Evolutionary conservation across 495 filamentous ascomycete species (phyloP), one percentile per base, ranked within the genome.

Genomic region (Penicillium dipodomyicola): DNA sequence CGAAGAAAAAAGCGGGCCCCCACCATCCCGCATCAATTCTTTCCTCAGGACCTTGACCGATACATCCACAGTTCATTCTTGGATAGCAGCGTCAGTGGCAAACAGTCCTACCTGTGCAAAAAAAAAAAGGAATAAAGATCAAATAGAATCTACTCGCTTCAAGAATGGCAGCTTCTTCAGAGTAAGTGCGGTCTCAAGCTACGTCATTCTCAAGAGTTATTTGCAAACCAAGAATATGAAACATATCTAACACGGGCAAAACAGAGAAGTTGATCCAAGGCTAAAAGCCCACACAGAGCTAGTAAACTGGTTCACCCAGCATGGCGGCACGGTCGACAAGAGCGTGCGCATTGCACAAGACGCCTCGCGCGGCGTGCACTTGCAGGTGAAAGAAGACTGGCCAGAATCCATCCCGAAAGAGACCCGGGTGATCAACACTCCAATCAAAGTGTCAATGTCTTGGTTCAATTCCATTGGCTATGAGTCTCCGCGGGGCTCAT

Each of bases 401-500:
- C 50, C 59, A 7, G 37, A 62, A 3, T 20, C 66, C 5, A 53
- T 71, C 23, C 58, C 59, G 25, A 67, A 53, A 42, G 69, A 74
- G 35, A 77, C 74, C 17, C 64, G 65, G 19, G 69, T 78, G 20
- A 73, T 77, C 53, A 72, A 69, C 53, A 77, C 75, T 4, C 80
- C 81, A 0, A 60, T 81, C 20, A 53, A 61, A 2, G 62, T 78
- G 2, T 76, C 81, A 7, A 69, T 84, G 54, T 83, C 81, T 15
- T 79, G 80, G 59, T 78, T 79, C 54, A 81, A 82, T 48, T 77
- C 77, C 8, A 70, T 81, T 29, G 69, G 72, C 14, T 59, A 72
- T 14, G 54, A 54, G 11, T 63, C 43, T 0, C 29, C 41, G 0
- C 51, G 60, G 8, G 54, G 56, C 2, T 32, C 63, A 2, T 79